Base-by-base conservation (phyloP, 495 filamentous ascomycete genomes). In the Aspergillus panamensis region DNA sequence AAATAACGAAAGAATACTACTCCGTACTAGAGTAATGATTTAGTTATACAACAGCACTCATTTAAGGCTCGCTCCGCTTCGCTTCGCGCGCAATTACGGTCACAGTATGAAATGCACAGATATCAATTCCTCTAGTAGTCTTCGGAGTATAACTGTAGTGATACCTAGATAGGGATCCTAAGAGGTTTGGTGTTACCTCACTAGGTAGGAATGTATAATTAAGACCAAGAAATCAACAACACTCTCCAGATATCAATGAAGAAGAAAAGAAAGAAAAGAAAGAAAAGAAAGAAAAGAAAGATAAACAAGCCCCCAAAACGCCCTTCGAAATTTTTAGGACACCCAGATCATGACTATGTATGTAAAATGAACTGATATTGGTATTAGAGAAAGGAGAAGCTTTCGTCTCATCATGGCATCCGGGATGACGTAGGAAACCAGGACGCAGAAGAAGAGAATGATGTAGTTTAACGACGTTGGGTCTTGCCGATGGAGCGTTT, bases 401-500 rank as follows among this genome's bases (percentile, higher is more conserved):
- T 61, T 25, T 66, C 63, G 67, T 65, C 63, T 64, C 65, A 58
- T 63, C 63, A 55, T 65, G 61, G 42, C 44, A 8, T 13, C 35
- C 35, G 35, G 35, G 35, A 39, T 39, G 10, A 39, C n/a, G 35
- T 8, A n/a, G 10, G 10, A 39, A n/a, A n/a, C 57, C 51, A 25
- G 33, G 35, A 32, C 58, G 44, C 40, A 40, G 21, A 49, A 20
- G n/a, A 39, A 47, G 17, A 48, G 17, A 13, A 35, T 32, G 33
- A 43, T 58, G 8, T 37, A 10, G 8, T 39, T 71, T 77, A 85
- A 70, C 82, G 80, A 64, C 80, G 76, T 58, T 82, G 72, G 47
- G 75, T 84, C 77, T 84, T 85, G 55, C 81, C 81, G 62, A 84
- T 81, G 40, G 77, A 72, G 51, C 82, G 77, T 66, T 85, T 85